Evolutionary conservation across 1,284 basidiomycete genomes (phyloP), one percentile per base, ranked within the genome.

Genomic region (Pulchroboletus neoregius): DNA sequence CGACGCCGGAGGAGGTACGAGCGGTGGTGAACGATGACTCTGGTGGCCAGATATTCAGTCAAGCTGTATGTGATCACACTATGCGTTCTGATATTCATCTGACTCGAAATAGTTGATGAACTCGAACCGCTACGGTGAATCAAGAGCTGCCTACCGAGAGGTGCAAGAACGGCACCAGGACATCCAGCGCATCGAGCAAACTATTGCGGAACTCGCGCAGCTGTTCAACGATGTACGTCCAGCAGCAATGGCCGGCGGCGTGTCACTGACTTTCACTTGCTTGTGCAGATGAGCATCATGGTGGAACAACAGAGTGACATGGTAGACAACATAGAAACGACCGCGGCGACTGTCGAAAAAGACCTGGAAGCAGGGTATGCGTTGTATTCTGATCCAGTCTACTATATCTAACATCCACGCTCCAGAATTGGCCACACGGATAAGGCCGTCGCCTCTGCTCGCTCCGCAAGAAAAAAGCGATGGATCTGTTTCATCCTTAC

Each of bases 161-260:
- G 95, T 98, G 20, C 94, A 98, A 72, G 90, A 91, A 64, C 85
- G 96, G 49, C 94, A 98, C 64, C 89, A 90, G 65, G 95, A 99
- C 58, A 91, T 99, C 66, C 87, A 91, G 66, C 87, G 89, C 56
- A 98, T 99, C 61, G 94, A 97, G 68, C 79, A 80, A 69, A 98
- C 94, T 7, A 74, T 99, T 45, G 84, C 83, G 12, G 94, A 99
- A 68, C 80, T 99, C 33, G 94, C 93, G 5, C 92, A 97, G 63
- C 76, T 99, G 57, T 97, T 98, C 74, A 91, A 93, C 64, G 95
- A 99, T 64, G 87, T 87, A 41, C 40, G 80, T 69, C 37, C 3
- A 39, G 20, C 11, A 50, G 6, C 11, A 13, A 35, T 40, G 23
- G 43, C 43, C 24, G 10, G 18, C 33, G 13, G 24, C 16, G 46